Evolutionary conservation across 495 filamentous ascomycete species (phyloP).

Genomic region (Baudoinia panamericana): DNA sequence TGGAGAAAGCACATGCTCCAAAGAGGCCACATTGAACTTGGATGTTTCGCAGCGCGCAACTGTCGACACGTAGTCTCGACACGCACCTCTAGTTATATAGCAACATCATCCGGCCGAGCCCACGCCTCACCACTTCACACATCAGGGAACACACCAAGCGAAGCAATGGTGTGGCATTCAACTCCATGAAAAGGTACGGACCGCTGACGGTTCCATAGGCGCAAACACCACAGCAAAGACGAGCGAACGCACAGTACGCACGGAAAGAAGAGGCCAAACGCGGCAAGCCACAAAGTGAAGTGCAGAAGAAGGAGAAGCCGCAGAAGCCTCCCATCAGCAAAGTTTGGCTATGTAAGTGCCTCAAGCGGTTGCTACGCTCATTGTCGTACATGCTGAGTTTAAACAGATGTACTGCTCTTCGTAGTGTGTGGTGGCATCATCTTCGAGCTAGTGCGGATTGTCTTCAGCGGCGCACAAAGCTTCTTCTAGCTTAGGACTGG

Average conservation of each 20-base stretch:
- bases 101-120: no score
- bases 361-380: not conserved
- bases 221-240: conserved; percentile 89
- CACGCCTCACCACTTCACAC: no score
- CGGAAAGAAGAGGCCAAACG: conserved; percentile 66
- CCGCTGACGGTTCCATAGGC: conserved; percentile 39
- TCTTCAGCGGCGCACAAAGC: conserved; percentile 33
- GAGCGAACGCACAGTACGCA: conserved; percentile 72
- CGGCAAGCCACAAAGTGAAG: conserved; percentile 59
- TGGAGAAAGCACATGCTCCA: no score
- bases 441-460: conserved; percentile 71
- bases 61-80: no score
- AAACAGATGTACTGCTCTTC: conserved; percentile 60
- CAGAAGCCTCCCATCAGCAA: conserved; percentile 68
- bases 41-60: no score
- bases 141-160: no score
- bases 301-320: conserved; percentile 52
- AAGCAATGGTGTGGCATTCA: no score
- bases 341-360: conserved; percentile 65
- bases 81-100: no score
- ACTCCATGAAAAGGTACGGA: no score
- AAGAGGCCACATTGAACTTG: no score
- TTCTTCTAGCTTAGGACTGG: no score
- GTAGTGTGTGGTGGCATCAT: conserved; percentile 71
- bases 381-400: not conserved